phyloP scores from a whole-genome alignment of 192 early-diverging fungal genomes.

The Umbelopsis isabellina region DNA sequence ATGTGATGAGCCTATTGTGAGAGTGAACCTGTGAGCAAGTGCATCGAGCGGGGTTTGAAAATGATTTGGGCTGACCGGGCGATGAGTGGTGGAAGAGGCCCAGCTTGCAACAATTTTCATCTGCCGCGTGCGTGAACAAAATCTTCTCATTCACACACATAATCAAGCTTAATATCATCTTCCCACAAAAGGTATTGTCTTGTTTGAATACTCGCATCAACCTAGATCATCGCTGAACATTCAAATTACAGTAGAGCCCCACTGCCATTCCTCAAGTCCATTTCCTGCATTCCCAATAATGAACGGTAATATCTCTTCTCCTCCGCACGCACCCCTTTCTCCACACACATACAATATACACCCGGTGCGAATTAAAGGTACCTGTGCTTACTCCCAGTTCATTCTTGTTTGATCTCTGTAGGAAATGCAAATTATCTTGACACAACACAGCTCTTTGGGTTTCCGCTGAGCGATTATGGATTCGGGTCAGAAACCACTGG shows the following conservation, averaged over 20 bases:
- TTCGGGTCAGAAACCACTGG: constrained; percentile 91
- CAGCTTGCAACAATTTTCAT: constrained; percentile 17
- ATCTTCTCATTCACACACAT: constrained; percentile 25
- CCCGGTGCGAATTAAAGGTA: not conserved
- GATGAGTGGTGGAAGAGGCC: not conserved
- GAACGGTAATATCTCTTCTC: constrained; percentile 7
- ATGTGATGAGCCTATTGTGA: too few relatives aligned
- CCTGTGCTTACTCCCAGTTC: too few relatives aligned
- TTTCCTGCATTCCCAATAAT: constrained; percentile 20
- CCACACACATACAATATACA: not conserved
- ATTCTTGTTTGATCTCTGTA: not conserved
- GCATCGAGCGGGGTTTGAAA: not conserved
- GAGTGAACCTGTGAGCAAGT: not conserved
- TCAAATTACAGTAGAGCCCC: not conserved
- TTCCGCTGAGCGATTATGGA: constrained; percentile 49
- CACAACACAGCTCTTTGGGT: constrained; percentile 37
- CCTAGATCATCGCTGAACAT: not conserved
- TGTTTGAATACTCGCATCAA: not conserved
- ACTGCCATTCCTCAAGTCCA: not conserved
- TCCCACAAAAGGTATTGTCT: constrained; percentile 21
- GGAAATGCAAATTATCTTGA: constrained; percentile 33
- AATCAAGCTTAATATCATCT: constrained; percentile 2
- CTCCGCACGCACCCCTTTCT: not conserved
- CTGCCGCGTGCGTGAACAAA: constrained; percentile 18
- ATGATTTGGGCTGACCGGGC: constrained; percentile 3